Conservation (phyloP, 2,329 filamentous ascomycete genomes). For the Botrytis fragariae region DNA sequence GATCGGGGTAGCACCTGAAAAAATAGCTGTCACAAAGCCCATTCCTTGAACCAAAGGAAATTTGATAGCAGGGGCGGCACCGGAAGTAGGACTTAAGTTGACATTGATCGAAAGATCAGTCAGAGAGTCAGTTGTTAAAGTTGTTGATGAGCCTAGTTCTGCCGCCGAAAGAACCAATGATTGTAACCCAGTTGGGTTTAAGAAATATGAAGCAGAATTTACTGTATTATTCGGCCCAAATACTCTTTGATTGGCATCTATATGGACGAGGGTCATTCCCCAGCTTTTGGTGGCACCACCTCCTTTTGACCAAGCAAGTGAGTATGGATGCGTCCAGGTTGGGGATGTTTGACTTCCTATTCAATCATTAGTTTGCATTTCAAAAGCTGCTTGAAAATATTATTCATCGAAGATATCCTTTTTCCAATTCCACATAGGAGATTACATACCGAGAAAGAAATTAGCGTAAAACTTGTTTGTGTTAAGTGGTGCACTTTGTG, state of each 20-base stretch:
- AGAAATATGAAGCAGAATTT: conserved; percentile 67
- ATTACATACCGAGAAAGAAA: conserved; percentile 60
- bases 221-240: conserved; percentile 58
- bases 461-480: conserved; percentile 85
- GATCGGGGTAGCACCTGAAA: conserved; percentile 65
- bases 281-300: conserved; percentile 62
- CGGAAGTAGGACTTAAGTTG: conserved; percentile 58
- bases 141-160: conserved; percentile 64
- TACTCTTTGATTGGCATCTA: conserved; percentile 64
- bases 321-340: conserved; percentile 74
- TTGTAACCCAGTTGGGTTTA: conserved; percentile 79
- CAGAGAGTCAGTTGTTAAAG: conserved; percentile 52
- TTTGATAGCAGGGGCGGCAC: conserved; percentile 59
- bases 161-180: conserved; percentile 75
- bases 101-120: conserved; percentile 64
- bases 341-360: conserved; percentile 60
- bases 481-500: conserved; percentile 49
- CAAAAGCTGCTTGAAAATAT: not conserved
- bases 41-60: conserved; percentile 89
- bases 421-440: not conserved
- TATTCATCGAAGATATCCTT: not conserved
- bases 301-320: conserved; percentile 65
- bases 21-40: conserved; percentile 79
- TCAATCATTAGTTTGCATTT: not conserved
- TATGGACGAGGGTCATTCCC: conserved; percentile 75